Evolutionary conservation across 148 eudicot species (phyloP).

Genomic region (Vaccinium corymbosum): DNA sequence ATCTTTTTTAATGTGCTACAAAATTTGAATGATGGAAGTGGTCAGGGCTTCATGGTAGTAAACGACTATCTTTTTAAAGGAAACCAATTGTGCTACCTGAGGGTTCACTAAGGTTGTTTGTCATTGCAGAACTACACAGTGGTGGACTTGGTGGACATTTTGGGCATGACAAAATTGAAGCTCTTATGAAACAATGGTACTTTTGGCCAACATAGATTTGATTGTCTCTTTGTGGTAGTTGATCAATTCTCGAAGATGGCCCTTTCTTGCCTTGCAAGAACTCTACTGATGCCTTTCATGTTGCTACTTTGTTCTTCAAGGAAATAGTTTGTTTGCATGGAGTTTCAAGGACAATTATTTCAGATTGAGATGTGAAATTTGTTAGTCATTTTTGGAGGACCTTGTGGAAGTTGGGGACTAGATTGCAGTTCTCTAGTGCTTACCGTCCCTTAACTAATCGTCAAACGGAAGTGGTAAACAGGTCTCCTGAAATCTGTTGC

Average conservation of each 20-base stretch:
- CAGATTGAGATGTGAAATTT: background rate
- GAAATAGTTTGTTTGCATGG: background rate
- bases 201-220: background rate
- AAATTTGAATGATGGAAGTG: background rate
- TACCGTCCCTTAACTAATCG: background rate
- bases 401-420: background rate
- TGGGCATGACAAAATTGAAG: background rate
- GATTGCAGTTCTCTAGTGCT: background rate
- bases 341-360: background rate
- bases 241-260: background rate
- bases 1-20: background rate
- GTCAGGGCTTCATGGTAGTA: background rate
- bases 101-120: background rate
- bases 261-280: constrained; percentile 6
- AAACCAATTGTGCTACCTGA: background rate
- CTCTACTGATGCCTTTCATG: background rate
- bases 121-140: background rate
- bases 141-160: background rate
- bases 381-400: background rate
- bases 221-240: background rate
- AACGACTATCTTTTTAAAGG: background rate
- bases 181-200: background rate
- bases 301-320: background rate
- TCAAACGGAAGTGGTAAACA: background rate
- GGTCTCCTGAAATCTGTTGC: background rate